Base-by-base conservation (phyloP, 495 filamentous ascomycete genomes). In the Elaphomyces granulatus region DNA sequence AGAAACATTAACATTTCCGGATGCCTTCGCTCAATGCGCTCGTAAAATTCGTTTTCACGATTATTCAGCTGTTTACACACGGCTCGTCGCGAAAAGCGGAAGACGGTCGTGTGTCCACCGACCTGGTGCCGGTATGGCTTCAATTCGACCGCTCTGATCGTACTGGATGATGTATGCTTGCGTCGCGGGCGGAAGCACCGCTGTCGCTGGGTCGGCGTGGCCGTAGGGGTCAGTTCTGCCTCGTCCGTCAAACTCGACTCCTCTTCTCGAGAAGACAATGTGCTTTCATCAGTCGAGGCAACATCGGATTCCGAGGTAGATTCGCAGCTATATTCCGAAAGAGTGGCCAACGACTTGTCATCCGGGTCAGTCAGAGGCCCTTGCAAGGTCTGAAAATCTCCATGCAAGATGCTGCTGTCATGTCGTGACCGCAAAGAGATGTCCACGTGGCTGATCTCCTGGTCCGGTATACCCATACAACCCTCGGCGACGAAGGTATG, bases 61-160 rank as follows among this genome's bases (percentile, higher is more conserved):
- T 93, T 96, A 57, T 90, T 96, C 45, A 98, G 72, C 63, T 93
- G 85, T 58, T 98, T 98, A 68, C 92, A 96, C 14, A 98, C 88
- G 39, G 90, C 90, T 45, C 86, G 77, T 34, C 81, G 75, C 15
- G 90, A 96, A 49, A 98, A 96, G 19, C 90, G 80, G 66, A 94
- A 98, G 16, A 98, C 75, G 0, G 87, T 95, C 1, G 83, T 93
- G 60, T 98, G 90, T 1, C 90, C 90, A 15, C 90, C 90, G 40
- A 98, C 90, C 55, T 98, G 90, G 58, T 98, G 90, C 33, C 83
- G 82, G 56, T 94, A 98, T 3, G 90, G 90, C 45, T 95, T 94
- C 45, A 98, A 66, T 56, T 95, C 88, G 46, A 98, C 92, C 9
- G 88, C 88, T 14, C 88, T 84, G 16, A 92, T 59, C n/a, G 47